These are phyloP conservation scores for Nothophoma quercina DNA, from an alignment of 2,329 filamentous ascomycete species.

Conservation along the genomic window DNA sequence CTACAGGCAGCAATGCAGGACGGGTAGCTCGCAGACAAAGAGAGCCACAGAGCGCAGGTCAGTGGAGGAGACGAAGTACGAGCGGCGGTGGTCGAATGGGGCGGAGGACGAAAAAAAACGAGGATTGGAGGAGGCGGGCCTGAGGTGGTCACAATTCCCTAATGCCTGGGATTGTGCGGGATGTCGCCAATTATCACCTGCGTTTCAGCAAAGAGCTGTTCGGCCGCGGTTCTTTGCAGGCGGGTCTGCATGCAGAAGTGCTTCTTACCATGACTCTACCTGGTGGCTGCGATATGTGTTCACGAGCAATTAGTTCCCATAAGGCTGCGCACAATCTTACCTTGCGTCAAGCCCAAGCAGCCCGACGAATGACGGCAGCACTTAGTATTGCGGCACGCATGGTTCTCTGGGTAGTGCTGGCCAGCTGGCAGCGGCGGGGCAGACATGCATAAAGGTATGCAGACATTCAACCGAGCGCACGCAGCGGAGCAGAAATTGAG, in stretches of 20 bases:
- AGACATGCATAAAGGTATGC: slow-evolving; percentile 32
- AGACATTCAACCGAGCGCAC: slow-evolving; percentile 29
- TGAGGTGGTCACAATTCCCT: slow-evolving; percentile 48
- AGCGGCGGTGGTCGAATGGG: slow-evolving; percentile 40
- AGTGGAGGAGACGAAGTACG: slow-evolving; percentile 36
- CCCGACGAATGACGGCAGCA: slow-evolving; percentile 40
- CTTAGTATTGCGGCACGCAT: slow-evolving; percentile 45
- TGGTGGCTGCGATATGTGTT: slow-evolving; percentile 45
- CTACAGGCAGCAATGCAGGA: slow-evolving; percentile 52
- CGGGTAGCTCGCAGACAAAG: slow-evolving; percentile 43
- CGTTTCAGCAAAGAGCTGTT: slow-evolving; percentile 47
- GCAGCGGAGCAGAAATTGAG: slow-evolving; percentile 31
- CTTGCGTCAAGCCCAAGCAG: slow-evolving; percentile 42
- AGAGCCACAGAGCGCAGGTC: slow-evolving; percentile 47
- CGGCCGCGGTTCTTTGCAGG: slow-evolving; percentile 42
- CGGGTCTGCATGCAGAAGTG: slow-evolving; percentile 41
- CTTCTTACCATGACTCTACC: slow-evolving; percentile 41
- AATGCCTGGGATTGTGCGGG: slow-evolving; percentile 38
- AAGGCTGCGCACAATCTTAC: slow-evolving; percentile 47
- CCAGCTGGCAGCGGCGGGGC: slow-evolving; percentile 47
- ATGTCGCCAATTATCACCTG: slow-evolving; percentile 48
- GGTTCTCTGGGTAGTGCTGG: slow-evolving; percentile 44
- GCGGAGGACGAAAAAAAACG: slow-evolving; percentile 33
- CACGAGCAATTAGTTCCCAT: slow-evolving; percentile 47
- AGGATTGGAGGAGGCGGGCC: slow-evolving; percentile 40